Base-by-base conservation (phyloP, 495 filamentous ascomycete genomes). In the Annulohypoxylon stygium region DNA sequence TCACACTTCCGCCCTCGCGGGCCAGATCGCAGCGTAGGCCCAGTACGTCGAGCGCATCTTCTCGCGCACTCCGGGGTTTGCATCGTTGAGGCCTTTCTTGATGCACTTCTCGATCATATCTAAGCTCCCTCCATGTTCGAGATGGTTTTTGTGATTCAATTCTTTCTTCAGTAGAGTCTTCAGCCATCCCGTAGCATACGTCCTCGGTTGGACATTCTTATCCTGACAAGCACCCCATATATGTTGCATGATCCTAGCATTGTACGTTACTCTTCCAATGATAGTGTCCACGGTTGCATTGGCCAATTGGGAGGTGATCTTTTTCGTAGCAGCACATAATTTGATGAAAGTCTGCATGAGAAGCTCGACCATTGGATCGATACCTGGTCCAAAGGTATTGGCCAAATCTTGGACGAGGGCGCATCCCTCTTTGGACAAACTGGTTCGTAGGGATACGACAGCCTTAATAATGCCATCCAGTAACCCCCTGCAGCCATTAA, bases 401-500 rank as follows among this genome's bases (percentile, higher is more conserved):
- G 93, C 95, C 23, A 98, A 81, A 47, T 98, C 96, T 76, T 97
- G 94, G 45, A 98, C 85, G 47, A 97, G 82, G 62, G 88, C 90
- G 76, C 93, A 96, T 8, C 92, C 94, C 74, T 92, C 92, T 30
- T 92, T 94, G 2, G 92, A 95, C 54, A 97, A 83, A 48, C 93
- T 98, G 1, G 97, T 98, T 69, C 97, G 86, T 39, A 98, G 84
- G 1, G 96, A 97, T 76, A 88, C 92, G 48, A 92, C 88, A 6
- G 90, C 91, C 77, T 97, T 98, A 74, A 98, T 85, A 48, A 98
- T 95, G 57, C 94, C 94, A 76, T 98, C 96, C 16, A 97, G 81
- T 5, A 96, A 80, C 11, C 83, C 84, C 69, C 95, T 94, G 34
- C 97, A 87, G 53, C 87, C 87, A 10, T 85, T 81, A 18, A 95